phyloP scores from a whole-genome alignment of 768 basidiomycete genomes.

The Agaricus sinodeliciosus region DNA sequence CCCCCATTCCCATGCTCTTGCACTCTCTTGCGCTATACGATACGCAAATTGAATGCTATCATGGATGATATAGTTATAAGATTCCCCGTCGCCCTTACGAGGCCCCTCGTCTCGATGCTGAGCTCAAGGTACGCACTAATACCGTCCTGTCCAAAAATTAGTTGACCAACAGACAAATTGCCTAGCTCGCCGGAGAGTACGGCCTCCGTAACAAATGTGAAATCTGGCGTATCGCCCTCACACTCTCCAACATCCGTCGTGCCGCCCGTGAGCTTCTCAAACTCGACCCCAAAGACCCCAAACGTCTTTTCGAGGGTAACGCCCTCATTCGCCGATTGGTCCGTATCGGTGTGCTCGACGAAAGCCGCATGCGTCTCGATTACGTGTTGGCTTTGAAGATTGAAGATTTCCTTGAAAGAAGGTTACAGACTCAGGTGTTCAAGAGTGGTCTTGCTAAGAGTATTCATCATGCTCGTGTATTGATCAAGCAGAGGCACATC shows the following conservation, averaged over 20 bases:
- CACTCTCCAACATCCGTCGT: constrained; percentile 99
- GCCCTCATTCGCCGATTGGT: constrained; percentile 94
- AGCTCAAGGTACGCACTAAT: constrained; percentile 75
- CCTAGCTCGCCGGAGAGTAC: constrained; percentile 97
- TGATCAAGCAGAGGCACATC: constrained; percentile 98
- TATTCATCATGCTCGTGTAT: constrained; percentile 96
- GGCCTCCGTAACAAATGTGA: constrained; percentile 99
- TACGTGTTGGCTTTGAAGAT: constrained; percentile 99
- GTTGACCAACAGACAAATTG: background rate
- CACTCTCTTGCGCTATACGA: constrained; percentile 25
- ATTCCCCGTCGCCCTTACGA: constrained; percentile 97
- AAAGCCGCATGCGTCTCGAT: constrained; percentile 98
- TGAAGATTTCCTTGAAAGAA: constrained; percentile 99
- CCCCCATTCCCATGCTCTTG: constrained; percentile 45
- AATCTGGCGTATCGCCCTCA: constrained; percentile 99
- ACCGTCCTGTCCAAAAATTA: background rate
- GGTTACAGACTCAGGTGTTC: constrained; percentile 99
- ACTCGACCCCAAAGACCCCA: constrained; percentile 99
- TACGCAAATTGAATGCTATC: constrained; percentile 5
- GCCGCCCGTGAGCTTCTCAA: constrained; percentile 99
- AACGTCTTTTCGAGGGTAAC: constrained; percentile 99
- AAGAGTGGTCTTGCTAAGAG: constrained; percentile 96
- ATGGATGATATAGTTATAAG: constrained; percentile 70
- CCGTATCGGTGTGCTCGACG: constrained; percentile 99
- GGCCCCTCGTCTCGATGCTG: constrained; percentile 97